These are phyloP conservation scores for Orobanche coerulescens DNA, from an alignment of 257 asterid genomes.

Conservation along the genomic window DNA sequence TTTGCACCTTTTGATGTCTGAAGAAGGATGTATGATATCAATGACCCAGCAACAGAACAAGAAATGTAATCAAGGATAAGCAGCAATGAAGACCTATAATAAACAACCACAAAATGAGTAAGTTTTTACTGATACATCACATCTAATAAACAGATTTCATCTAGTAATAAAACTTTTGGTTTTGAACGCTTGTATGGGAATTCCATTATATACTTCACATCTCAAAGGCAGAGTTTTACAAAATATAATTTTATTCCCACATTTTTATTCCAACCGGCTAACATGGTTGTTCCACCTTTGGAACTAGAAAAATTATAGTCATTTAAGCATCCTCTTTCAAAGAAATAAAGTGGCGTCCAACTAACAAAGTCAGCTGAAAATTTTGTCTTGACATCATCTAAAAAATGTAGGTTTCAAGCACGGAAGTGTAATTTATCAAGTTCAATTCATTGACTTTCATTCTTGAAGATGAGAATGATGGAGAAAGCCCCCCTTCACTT, in stretches of 20 bases:
- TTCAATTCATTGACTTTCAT: background rate
- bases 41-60: constrained; percentile 14
- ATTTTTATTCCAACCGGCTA: background rate
- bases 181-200: background rate
- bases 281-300: constrained; percentile 5
- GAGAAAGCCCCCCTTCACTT: background rate
- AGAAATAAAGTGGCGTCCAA: constrained; percentile 6
- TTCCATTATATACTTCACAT: background rate
- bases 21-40: constrained; percentile 16
- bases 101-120: background rate
- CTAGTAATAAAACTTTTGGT: background rate
- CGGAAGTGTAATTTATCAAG: background rate
- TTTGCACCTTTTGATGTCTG: constrained; percentile 89
- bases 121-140: background rate
- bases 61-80: background rate
- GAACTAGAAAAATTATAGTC: background rate
- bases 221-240: background rate
- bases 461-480: background rate
- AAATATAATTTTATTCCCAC: background rate
- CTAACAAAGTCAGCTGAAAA: background rate
- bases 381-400: background rate
- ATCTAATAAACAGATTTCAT: constrained; percentile 2
- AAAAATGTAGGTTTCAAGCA: background rate
- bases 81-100: background rate
- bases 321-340: constrained; percentile 1